Evolutionary conservation across 2,329 filamentous ascomycete species (phyloP).

Genomic region (Phyllosticta citriasiana): DNA sequence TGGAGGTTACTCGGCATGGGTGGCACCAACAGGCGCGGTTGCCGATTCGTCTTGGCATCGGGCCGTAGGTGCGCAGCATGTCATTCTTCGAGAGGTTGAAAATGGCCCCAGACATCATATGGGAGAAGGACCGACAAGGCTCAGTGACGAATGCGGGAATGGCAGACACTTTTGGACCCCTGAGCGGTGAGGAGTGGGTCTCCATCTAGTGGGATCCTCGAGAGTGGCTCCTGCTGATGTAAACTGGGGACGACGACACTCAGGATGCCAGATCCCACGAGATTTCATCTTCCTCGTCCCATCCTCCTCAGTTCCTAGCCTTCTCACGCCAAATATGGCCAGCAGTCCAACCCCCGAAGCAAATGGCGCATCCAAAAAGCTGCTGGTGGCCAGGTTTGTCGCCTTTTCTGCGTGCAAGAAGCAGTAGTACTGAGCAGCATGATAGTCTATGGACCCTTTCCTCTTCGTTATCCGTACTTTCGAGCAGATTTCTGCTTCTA

Average conservation of each 20-base stretch:
- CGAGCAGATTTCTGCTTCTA: constrained; percentile 4
- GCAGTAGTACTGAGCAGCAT: background rate
- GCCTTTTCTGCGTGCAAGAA: background rate
- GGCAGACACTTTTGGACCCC: background rate
- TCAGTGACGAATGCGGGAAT: background rate
- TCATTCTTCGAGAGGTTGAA: background rate
- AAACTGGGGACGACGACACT: background rate
- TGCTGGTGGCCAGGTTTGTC: constrained; percentile 2
- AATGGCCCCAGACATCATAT: background rate
- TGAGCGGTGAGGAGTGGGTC: background rate
- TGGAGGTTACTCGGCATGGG: background rate
- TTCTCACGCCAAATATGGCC: background rate
- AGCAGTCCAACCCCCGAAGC: background rate
- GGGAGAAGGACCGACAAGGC: background rate
- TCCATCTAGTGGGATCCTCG: background rate
- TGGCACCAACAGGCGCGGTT: background rate
- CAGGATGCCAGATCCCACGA: background rate
- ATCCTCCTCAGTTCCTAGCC: background rate
- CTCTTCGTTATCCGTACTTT: background rate
- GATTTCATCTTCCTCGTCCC: background rate
- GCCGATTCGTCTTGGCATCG: background rate
- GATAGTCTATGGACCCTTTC: constrained; percentile 3
- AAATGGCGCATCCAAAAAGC: background rate
- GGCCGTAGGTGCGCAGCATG: background rate
- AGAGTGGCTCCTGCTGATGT: background rate